These are phyloP conservation scores for Coemansia sp. DNA, from an alignment of 192 early-diverging fungal species.

Conservation along the genomic window DNA sequence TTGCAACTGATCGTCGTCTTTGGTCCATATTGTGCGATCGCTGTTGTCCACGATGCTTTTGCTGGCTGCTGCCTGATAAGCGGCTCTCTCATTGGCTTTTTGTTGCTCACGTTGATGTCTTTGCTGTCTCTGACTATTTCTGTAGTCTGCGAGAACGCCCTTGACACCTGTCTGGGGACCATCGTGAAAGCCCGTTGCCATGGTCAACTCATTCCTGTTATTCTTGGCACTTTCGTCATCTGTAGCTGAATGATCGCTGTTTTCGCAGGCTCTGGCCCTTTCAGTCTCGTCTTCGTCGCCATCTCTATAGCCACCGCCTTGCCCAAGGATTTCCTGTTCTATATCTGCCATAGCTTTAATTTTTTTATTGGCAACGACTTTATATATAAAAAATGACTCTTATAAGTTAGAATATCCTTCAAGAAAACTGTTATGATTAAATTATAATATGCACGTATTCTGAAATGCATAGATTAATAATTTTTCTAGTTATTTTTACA, in stretches of 20 bases:
- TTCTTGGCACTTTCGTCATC: neutral
- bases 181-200: constrained; percentile 3
- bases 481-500: neutral
- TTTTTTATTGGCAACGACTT: neutral
- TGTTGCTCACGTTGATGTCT: constrained; percentile 6
- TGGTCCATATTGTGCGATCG: constrained; percentile 20
- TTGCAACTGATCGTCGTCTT: constrained; percentile 9
- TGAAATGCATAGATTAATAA: neutral
- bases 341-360: constrained; percentile 16
- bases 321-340: constrained; percentile 14
- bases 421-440: too few relatives aligned
- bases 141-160: constrained; percentile 49
- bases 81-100: constrained; percentile 1
- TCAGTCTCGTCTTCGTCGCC: constrained; percentile 19
- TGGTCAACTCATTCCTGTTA: neutral
- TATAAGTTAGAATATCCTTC: too few relatives aligned
- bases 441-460: neutral
- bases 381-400: too few relatives aligned
- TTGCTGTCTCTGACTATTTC: constrained; percentile 19
- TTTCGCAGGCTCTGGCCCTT: constrained; percentile 9
- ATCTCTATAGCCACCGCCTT: neutral
- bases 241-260: constrained; percentile 8
- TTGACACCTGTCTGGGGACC: constrained; percentile 53
- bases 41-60: neutral
- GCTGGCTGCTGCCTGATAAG: constrained; percentile 8